Percentiles rank a stretch among this genome's conserved stretches.
Conservation (phyloP, 2,329 filamentous ascomycete genomes). For the Clarireedia paspali region DNA sequence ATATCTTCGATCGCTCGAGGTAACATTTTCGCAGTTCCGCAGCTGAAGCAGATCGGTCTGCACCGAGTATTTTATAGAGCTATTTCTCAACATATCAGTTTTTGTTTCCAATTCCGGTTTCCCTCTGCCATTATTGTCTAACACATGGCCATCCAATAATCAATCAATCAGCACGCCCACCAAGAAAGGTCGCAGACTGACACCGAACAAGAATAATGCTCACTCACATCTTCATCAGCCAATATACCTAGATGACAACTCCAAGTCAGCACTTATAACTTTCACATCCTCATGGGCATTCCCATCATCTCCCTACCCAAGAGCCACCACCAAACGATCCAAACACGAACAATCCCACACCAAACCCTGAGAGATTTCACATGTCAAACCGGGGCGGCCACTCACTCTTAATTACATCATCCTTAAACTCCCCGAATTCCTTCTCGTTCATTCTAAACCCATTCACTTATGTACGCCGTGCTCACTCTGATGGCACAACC, state of each 20-base stretch:
- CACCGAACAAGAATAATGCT: background rate
- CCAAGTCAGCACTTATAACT: background rate
- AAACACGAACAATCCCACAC: background rate
- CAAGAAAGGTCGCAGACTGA: background rate
- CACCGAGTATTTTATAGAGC: constrained; percentile 33
- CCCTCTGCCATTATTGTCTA: background rate
- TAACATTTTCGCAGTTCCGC: constrained; percentile 33
- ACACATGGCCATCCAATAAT: no score
- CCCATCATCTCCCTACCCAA: background rate
- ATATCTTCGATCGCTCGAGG: constrained; percentile 33
- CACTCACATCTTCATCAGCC: constrained; percentile 29
- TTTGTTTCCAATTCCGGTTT: background rate
- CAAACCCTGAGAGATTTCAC: constrained; percentile 16
- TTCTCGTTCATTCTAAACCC: constrained; percentile 4
- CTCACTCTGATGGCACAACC: background rate
- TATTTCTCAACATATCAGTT: constrained; percentile 15
- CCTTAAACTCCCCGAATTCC: background rate
- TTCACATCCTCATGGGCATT: background rate
- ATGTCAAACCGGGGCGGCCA: constrained; percentile 18
- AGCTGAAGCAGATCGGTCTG: constrained; percentile 27
- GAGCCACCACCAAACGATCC: background rate
- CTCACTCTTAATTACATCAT: constrained; percentile 23
- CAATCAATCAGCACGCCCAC: background rate
- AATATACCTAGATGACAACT: constrained; percentile 24
- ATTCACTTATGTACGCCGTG: background rate